A percentile compares a stretch with the other conserved stretches of the same genome.
Conservation (phyloP, 495 filamentous ascomycete genomes). For the Penicillium cataractarum region DNA sequence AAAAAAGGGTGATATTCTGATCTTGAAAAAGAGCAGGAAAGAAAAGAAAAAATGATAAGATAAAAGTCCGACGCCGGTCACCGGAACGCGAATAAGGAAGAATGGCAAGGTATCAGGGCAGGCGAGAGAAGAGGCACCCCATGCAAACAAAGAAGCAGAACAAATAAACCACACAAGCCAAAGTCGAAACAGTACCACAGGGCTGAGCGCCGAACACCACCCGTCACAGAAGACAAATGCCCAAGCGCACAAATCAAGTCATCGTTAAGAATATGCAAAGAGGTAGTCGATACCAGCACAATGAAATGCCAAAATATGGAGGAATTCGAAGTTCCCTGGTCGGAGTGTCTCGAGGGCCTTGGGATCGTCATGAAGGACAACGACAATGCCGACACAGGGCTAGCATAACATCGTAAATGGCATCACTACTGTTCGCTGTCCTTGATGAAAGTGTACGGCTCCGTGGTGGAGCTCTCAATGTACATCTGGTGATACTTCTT, state of each 20-base stretch:
- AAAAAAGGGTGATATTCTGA: constrained; percentile 31
- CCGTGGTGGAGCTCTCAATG: constrained; percentile 41
- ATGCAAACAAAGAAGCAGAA: constrained; percentile 32
- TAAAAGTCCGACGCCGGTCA: constrained; percentile 38
- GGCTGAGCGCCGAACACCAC: constrained; percentile 47
- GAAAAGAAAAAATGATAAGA: constrained; percentile 25
- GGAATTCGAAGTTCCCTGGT: constrained; percentile 38
- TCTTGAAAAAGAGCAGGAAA: constrained; percentile 27
- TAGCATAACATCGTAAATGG: constrained; percentile 35
- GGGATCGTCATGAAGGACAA: constrained; percentile 34
- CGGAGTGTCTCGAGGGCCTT: constrained; percentile 28
- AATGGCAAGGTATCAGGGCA: constrained; percentile 44
- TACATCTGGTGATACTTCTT: constrained; percentile 67
- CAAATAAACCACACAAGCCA: constrained; percentile 24
- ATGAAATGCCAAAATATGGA: constrained; percentile 52
- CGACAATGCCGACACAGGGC: constrained; percentile 29
- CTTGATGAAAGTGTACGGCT: constrained; percentile 44
- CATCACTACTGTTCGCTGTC: constrained; percentile 41
- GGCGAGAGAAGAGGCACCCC: constrained; percentile 32
- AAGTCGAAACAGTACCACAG: constrained; percentile 27
- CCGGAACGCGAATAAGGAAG: constrained; percentile 29
- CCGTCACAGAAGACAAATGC: constrained; percentile 42
- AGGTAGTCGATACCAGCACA: constrained; percentile 48
- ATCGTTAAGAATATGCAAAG: constrained; percentile 53
- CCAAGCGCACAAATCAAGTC: constrained; percentile 45